Evolutionary conservation across 352 stramenopile genomes (phyloP), one percentile per base, ranked within the genome.

Genomic region (Pythium aristosporum): DNA sequence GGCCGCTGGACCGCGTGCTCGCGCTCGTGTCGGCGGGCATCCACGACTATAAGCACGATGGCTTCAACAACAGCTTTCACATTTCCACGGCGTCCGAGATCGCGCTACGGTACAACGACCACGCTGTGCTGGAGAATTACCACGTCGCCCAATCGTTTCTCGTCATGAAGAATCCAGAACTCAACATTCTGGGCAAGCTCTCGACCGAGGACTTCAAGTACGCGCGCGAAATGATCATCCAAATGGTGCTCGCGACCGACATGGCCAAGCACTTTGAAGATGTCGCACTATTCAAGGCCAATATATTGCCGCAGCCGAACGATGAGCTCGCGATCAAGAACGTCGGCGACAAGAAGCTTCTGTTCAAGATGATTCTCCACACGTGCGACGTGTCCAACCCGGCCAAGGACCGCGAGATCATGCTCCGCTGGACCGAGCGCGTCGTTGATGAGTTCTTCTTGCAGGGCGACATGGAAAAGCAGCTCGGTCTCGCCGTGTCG

Each of bases 361-460:
- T 97, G 25, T 72, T 96, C 39, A 95, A 96, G 68, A 95, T 94
- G 82, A 92, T 96, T 46, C 70, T 97, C 25, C 89, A 97, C 55
- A 92, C 90, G 23, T 95, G 94, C 39, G 96, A 99, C 65, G 93
- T 99, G 25, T 98, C 92, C 5, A 98, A 98, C 63, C 92, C 90
- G 37, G 80, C 89, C 7, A 97, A 98, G 65, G 84, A 95, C 21
- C 88, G 83, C 30, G 71, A 87, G 52, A 79, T 92, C 20, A 94
- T 96, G 76, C 79, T 97, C 57, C 84, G 88, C 61, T 99, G 96
- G 96, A 95, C 92, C 0, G 86, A 98, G 56, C 87, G 92, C 21
- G 91, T 98, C 11, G 81, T 98, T 13, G 86, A 97, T 37, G 96
- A 99, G 79, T 98, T 98, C 65, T 99, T 98, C 65, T 60, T 88